A percentile compares a stretch with the other conserved stretches of the same genome.
Evolutionary conservation across 2,329 filamentous ascomycete genomes (phyloP).

Genomic region (Periconia macrospinosa): DNA sequence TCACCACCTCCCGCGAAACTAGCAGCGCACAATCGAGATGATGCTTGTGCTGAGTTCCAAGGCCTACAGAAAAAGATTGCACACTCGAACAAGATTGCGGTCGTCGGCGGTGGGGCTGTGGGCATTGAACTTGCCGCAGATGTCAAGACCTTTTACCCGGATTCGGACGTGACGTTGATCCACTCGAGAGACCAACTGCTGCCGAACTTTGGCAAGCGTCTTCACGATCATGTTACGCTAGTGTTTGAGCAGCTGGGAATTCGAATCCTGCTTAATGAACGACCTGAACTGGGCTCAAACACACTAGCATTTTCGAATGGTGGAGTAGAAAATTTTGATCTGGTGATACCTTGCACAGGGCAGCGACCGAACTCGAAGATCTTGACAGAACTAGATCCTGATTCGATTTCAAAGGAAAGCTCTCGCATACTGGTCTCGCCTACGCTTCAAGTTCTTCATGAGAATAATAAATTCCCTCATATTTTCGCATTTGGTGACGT

Average conservation of each 20-base stretch:
- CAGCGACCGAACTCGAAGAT: conserved; percentile 60
- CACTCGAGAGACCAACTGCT: conserved; percentile 60
- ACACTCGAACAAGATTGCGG: conserved; percentile 48
- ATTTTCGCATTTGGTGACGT: conserved; percentile 69
- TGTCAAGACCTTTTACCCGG: conserved; percentile 58
- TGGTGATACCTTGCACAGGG: conserved; percentile 61
- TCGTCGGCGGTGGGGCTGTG: conserved; percentile 61
- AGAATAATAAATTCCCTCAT: conserved; percentile 50
- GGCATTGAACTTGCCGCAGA: conserved; percentile 65
- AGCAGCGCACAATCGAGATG: conserved; percentile 45
- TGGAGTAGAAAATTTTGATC: conserved; percentile 52
- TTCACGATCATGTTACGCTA: conserved; percentile 45
- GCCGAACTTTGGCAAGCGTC: conserved; percentile 52
- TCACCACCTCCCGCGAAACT: conserved; percentile 55
- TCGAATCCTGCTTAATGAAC: conserved; percentile 56
- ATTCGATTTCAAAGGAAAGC: conserved; percentile 46
- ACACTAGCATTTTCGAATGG: too few relatives aligned
- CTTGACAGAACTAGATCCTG: conserved; percentile 48
- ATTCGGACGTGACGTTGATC: conserved; percentile 60
- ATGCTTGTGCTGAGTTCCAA: conserved; percentile 49
- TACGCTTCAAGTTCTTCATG: conserved; percentile 56
- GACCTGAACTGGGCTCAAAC: too few relatives aligned
- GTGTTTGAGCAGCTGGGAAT: conserved; percentile 53
- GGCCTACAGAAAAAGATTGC: conserved; percentile 53
- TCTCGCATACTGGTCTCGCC: conserved; percentile 58